These are phyloP conservation scores for Aureobasidium sp. DNA, from an alignment of 2,329 filamentous ascomycete species.

Conservation along the genomic window DNA sequence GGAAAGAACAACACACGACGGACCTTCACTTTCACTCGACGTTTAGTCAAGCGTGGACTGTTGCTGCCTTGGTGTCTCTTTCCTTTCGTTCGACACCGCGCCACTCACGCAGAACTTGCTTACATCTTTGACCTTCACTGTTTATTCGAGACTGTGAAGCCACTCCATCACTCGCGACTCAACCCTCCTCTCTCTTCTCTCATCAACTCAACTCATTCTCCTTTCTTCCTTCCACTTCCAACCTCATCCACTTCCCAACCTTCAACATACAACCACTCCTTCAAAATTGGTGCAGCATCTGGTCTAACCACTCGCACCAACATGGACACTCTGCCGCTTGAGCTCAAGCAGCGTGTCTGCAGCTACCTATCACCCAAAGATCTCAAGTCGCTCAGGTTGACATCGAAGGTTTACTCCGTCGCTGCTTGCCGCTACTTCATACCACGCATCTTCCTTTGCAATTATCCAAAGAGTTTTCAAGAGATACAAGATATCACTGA, in stretches of 20 bases:
- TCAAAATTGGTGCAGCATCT: background rate
- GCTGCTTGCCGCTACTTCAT: background rate
- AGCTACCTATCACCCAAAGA: background rate
- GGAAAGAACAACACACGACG: background rate
- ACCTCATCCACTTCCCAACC: background rate
- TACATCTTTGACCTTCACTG: background rate
- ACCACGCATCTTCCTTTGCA: background rate
- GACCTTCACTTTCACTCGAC: background rate
- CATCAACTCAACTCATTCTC: background rate
- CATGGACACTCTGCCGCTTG: background rate
- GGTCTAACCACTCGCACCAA: background rate
- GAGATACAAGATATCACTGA: background rate
- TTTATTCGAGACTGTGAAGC: background rate
- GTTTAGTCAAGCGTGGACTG: background rate
- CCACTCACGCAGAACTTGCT: background rate
- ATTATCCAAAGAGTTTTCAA: background rate
- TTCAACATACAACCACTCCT: background rate
- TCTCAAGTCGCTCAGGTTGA: background rate
- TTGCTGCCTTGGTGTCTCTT: background rate
- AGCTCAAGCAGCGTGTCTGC: conserved; percentile 2
- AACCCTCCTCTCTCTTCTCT: background rate
- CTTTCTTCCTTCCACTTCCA: background rate
- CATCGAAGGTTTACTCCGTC: background rate
- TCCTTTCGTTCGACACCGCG: background rate
- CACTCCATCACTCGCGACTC: background rate